Conservation (phyloP, 805 yeast genomes). For the Starmerella vitae region DNA sequence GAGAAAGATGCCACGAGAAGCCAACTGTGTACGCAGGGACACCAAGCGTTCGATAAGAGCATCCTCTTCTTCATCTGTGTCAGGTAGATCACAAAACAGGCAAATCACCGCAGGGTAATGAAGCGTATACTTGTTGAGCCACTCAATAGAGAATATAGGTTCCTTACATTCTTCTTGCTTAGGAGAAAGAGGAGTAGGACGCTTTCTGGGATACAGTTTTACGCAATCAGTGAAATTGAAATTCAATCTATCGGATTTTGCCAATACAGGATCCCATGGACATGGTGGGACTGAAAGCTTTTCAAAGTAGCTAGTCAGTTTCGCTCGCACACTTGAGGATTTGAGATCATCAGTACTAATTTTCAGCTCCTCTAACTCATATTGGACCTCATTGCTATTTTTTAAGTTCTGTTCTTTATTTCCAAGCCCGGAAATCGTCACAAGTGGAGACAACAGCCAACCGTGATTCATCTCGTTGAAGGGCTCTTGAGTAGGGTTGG, state of each 20-base stretch:
- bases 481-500: no score
- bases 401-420: not conserved
- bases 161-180: slow-evolving; percentile 31
- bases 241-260: slow-evolving; percentile 2
- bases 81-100: slow-evolving; percentile 31
- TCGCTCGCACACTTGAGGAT: not conserved
- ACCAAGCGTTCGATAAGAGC: slow-evolving; percentile 22
- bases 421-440: slow-evolving; percentile 5
- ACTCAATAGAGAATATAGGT: slow-evolving; percentile 34
- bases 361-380: slow-evolving; percentile 1
- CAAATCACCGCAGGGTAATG: slow-evolving; percentile 37
- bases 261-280: slow-evolving; percentile 10
- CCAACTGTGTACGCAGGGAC: slow-evolving; percentile 28
- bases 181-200: slow-evolving; percentile 33
- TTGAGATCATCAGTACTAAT: not conserved
- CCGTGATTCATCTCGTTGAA: slow-evolving; percentile 1
- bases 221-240: slow-evolving; percentile 6
- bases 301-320: slow-evolving; percentile 1
- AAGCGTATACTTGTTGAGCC: slow-evolving; percentile 43
- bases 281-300: slow-evolving; percentile 3
- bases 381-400: not conserved
- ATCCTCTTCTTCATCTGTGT: slow-evolving; percentile 23
- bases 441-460: slow-evolving; percentile 7
- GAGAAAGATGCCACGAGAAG: slow-evolving; percentile 26
- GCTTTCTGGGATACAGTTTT: slow-evolving; percentile 7